A percentile compares a stretch with the other conserved stretches of the same genome.
Conservation (phyloP, 2,329 filamentous ascomycete species). For the Dothiorella sarmentorum region DNA sequence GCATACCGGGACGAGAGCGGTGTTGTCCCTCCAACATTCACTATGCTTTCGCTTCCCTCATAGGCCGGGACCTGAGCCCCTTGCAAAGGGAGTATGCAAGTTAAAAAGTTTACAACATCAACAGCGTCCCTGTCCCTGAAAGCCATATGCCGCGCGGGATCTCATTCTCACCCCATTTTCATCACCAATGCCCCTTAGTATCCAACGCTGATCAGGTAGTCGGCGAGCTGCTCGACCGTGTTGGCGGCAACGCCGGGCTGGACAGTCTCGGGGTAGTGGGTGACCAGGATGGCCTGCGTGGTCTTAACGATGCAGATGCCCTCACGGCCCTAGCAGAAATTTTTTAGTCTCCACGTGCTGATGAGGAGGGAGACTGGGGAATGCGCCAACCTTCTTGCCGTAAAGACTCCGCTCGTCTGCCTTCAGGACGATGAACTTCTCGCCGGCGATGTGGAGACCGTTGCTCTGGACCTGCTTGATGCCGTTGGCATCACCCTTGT, state of each 20-base stretch:
- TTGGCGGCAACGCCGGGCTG: constrained; percentile 72
- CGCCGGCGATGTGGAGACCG: constrained; percentile 72
- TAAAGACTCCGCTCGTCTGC: constrained; percentile 78
- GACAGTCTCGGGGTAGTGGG: constrained; percentile 73
- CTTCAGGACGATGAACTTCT: constrained; percentile 74
- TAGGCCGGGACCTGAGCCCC: constrained; percentile 18
- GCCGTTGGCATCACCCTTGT: constrained; percentile 49
- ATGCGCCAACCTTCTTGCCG: constrained; percentile 68
- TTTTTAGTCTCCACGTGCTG: background rate
- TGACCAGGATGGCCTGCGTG: constrained; percentile 80
- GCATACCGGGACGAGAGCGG: constrained; percentile 12
- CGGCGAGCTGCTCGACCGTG: constrained; percentile 77
- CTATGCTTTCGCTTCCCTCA: constrained; percentile 18
- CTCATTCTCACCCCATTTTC: background rate
- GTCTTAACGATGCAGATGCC: constrained; percentile 85
- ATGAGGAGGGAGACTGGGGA: constrained; percentile 5
- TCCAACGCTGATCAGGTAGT: constrained; percentile 76
- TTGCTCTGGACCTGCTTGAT: constrained; percentile 65
- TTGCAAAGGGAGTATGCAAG: constrained; percentile 33
- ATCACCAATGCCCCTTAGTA: constrained; percentile 56
- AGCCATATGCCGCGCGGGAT: constrained; percentile 11
- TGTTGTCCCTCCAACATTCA: constrained; percentile 13
- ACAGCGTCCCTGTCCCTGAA: constrained; percentile 20
- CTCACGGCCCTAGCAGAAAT: constrained; percentile 62
- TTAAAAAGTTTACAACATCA: constrained; percentile 34